Evolutionary conservation across 345 rosid genomes (phyloP).

Genomic region (Bruguiera parviflora): DNA sequence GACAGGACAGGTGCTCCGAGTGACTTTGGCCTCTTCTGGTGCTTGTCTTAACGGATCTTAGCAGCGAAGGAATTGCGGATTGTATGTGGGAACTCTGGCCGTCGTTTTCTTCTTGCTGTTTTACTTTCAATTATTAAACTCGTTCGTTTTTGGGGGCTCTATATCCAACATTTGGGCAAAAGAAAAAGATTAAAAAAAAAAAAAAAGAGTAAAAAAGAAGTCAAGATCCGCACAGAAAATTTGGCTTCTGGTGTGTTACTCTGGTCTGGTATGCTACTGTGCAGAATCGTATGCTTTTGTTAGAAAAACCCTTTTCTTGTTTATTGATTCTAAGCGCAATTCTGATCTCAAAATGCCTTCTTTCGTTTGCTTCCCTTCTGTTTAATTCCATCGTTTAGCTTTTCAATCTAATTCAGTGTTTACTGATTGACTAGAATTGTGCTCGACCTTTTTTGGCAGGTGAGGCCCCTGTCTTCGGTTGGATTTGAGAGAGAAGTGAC

Average conservation of each 20-base stretch:
- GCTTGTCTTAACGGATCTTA: too few relatives aligned
- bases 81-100: too few relatives aligned
- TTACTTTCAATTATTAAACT: too few relatives aligned
- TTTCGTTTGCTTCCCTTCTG: neutral
- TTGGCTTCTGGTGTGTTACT: slow-evolving; percentile 5
- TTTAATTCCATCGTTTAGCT: neutral
- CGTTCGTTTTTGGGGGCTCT: neutral
- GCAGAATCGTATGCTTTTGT: neutral
- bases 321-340: neutral
- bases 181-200: neutral
- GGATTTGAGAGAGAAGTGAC: neutral
- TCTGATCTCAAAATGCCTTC: neutral
- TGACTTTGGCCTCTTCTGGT: too few relatives aligned
- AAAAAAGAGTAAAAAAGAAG: neutral
- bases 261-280: slow-evolving; percentile 19
- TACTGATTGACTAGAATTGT: slow-evolving; percentile 20
- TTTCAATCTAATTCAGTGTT: neutral
- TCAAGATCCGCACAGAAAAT: slow-evolving; percentile 26
- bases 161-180: slow-evolving; percentile 10
- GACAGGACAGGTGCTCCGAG: too few relatives aligned
- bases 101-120: too few relatives aligned
- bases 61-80: too few relatives aligned
- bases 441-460: slow-evolving; percentile 26
- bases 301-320: neutral
- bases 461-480: neutral